Evolutionary conservation across 805 yeast genomes (phyloP), one percentile per base, ranked within the genome.

Genomic region (Saccharomycodes ludwigii): DNA sequence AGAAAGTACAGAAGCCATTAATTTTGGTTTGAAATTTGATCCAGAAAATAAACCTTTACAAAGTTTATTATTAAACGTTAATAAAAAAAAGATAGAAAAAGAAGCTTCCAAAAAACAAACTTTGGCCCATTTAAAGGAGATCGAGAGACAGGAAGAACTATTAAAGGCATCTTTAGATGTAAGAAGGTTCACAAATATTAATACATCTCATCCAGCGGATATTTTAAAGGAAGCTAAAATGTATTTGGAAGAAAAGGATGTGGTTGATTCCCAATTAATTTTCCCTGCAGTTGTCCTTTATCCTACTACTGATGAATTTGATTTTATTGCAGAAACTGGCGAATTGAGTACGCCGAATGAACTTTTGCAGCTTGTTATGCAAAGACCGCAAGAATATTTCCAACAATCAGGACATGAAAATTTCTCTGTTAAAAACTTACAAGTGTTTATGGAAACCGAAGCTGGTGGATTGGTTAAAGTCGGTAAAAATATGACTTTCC

Each of bases 401-500:
- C 67, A 65, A 27, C 48, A 52, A 42, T 75, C 76, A 5, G 70
- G 66, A 40, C 84, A 78, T 18, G 41, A 48, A 24, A 68, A 74
- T 37, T 83, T 84, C 50, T 58, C 63, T 1, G 53, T 68, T 4
- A 71, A 68, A 40, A 68, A 68, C 33, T 56, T 85, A 17, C 76
- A 80, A 31, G 77, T 78, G 5, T 88, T 66, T 53, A 74, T 82
- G 74, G 96, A 83, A 52, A 83, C 95, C 0, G 65, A 58, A 20
- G 47, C 73, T 2, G 95, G 95, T 31, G 96, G 96, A 0, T 63
- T 88, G 38, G 76, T 84, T 27, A 84, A 83, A 54, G 72, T 79
- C 4, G 95, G 95, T 18, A 81, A 77, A 51, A 83, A 80, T 41
- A 68, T 74, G 15, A 60, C 80, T 1, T 50, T 88, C 15, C 68